These are phyloP conservation scores for Amphirosellinia nigrospora DNA, from an alignment of 495 filamentous ascomycete genomes.

Conservation along the genomic window DNA sequence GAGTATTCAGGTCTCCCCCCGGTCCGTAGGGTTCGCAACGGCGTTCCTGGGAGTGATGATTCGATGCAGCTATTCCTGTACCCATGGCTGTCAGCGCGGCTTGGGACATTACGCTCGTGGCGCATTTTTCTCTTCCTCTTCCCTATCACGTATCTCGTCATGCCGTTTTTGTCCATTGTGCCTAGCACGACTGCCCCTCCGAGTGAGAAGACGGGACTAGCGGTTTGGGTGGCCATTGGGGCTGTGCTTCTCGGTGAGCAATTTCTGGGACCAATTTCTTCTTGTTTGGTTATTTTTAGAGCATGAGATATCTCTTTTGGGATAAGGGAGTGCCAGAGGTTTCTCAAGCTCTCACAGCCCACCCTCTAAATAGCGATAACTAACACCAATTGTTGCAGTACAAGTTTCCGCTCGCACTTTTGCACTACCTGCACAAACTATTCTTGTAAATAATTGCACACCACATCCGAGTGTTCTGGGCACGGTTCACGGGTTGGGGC, in stretches of 20 bases:
- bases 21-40: conserved; percentile 76
- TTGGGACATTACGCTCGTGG: conserved; percentile 74
- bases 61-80: conserved; percentile 78
- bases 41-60: conserved; percentile 76
- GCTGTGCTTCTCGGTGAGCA: conserved; percentile 46
- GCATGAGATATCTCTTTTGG: background rate
- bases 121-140: conserved; percentile 73
- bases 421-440: conserved; percentile 75
- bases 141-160: conserved; percentile 72
- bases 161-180: conserved; percentile 75
- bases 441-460: conserved; percentile 83
- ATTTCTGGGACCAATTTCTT: background rate
- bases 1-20: conserved; percentile 76
- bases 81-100: conserved; percentile 66
- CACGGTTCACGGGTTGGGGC: conserved; percentile 81
- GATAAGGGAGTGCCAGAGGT: background rate
- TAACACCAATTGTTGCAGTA: conserved; percentile 34
- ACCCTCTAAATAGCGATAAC: background rate
- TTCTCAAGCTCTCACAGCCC: background rate
- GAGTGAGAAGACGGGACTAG: conserved; percentile 65
- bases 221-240: conserved; percentile 73
- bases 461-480: conserved; percentile 82
- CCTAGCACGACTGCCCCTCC: conserved; percentile 67
- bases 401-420: conserved; percentile 85
- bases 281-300: background rate